Percentiles rank a stretch among this genome's conserved stretches.
phyloP scores from a whole-genome alignment of 1,284 basidiomycete species.

The Sphagnurus paluster region DNA sequence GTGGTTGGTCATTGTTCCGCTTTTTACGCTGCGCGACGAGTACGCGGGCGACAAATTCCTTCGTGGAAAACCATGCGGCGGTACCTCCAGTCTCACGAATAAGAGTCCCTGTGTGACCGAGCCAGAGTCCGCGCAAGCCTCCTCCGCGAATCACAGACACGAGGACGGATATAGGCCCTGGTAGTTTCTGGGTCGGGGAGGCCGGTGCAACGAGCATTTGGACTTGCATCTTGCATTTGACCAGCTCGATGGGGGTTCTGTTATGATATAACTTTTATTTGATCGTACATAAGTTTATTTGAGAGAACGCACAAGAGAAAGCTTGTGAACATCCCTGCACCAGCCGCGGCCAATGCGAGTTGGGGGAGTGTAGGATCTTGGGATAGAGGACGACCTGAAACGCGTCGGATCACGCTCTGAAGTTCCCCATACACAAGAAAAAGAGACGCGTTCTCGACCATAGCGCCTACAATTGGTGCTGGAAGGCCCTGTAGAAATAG shows the following conservation, averaged over 20 bases:
- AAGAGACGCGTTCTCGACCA: constrained; percentile 88
- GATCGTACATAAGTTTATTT: background rate
- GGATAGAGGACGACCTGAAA: constrained; percentile 17
- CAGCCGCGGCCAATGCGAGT: constrained; percentile 79
- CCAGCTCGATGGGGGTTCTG: constrained; percentile 92
- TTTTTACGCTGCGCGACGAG: constrained; percentile 50
- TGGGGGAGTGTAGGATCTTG: constrained; percentile 50
- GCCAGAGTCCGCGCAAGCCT: constrained; percentile 88
- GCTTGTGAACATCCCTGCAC: constrained; percentile 84
- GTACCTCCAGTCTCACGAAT: constrained; percentile 93
- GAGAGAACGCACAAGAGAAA: constrained; percentile 72
- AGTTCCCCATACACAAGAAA: constrained; percentile 90
- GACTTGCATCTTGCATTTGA: constrained; percentile 99
- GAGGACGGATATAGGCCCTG: constrained; percentile 74
- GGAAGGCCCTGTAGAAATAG: constrained; percentile 75
- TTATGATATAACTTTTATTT: background rate
- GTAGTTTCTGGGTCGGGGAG: constrained; percentile 28
- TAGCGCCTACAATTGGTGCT: constrained; percentile 89
- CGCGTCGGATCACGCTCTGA: constrained; percentile 61
- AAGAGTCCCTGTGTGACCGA: constrained; percentile 94
- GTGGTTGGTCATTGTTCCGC: background rate
- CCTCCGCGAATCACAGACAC: constrained; percentile 62
- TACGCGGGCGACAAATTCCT: constrained; percentile 72
- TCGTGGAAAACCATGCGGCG: constrained; percentile 90
- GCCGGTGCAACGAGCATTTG: constrained; percentile 60